phyloP scores from a whole-genome alignment of 2,329 filamentous ascomycete genomes.

The Exophiala lecanii-corni region DNA sequence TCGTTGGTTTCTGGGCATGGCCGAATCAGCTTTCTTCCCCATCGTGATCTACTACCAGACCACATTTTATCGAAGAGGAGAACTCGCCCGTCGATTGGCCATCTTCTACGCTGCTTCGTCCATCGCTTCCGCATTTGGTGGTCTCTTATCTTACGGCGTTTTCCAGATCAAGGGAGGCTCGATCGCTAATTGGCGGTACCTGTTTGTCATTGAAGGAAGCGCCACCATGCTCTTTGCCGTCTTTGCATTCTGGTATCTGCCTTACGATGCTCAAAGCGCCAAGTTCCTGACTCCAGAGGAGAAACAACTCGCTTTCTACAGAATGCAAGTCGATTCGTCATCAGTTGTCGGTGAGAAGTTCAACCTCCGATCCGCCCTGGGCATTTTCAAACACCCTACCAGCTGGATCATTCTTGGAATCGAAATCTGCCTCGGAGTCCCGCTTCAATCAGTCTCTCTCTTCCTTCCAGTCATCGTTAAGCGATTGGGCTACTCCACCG shows the following conservation, averaged over 20 bases:
- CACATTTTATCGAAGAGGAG: constrained; percentile 65
- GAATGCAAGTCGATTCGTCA: constrained; percentile 72
- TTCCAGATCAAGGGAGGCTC: constrained; percentile 53
- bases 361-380: constrained; percentile 47
- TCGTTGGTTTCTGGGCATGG: constrained; percentile 65
- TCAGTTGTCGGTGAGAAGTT: constrained; percentile 57
- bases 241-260: constrained; percentile 67
- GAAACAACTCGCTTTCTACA: constrained; percentile 63
- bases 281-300: constrained; percentile 63
- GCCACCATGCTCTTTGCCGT: constrained; percentile 57
- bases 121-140: constrained; percentile 65
- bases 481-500: constrained; percentile 49
- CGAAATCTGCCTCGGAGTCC: constrained; percentile 57
- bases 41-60: constrained; percentile 36
- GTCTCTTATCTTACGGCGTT: constrained; percentile 56
- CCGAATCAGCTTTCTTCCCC: constrained; percentile 66
- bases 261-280: constrained; percentile 59
- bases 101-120: constrained; percentile 73
- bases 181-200: constrained; percentile 49
- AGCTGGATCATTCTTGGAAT: constrained; percentile 53
- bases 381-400: constrained; percentile 51
- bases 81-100: constrained; percentile 65
- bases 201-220: constrained; percentile 54
- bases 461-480: constrained; percentile 57
- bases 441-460: constrained; percentile 52